A percentile compares a stretch with the other conserved stretches of the same genome.
These are phyloP conservation scores for Elongisporangium anandrum DNA, from an alignment of 352 stramenopile species.

Conservation along the genomic window DNA sequence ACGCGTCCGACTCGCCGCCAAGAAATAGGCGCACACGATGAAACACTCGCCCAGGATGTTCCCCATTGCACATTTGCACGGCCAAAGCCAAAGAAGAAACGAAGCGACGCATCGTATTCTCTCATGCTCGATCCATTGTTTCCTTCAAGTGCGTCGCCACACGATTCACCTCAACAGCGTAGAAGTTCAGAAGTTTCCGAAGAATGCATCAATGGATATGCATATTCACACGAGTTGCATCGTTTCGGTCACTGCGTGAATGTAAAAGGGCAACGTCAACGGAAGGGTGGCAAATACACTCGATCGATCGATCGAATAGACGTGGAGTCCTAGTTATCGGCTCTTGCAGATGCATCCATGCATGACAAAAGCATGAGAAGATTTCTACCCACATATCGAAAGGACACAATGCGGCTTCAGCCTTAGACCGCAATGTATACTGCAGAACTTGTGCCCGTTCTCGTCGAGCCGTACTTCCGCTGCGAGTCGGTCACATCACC, in stretches of 20 bases:
- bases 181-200: too few relatives aligned
- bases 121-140: conserved; percentile 76
- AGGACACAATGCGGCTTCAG: neutral
- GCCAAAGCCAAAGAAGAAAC: conserved; percentile 26
- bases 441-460: too few relatives aligned
- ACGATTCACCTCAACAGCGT: too few relatives aligned
- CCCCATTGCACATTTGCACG: conserved; percentile 46
- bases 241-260: conserved; percentile 42
- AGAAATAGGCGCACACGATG: neutral
- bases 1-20: neutral
- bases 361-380: too few relatives aligned
- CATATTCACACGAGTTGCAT: conserved; percentile 41
- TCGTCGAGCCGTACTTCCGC: too few relatives aligned
- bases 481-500: too few relatives aligned
- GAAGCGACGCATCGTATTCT: conserved; percentile 15
- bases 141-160: conserved; percentile 13
- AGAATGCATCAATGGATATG: too few relatives aligned
- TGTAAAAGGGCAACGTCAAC: conserved; percentile 31
- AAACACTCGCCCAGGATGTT: conserved; percentile 5
- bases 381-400: neutral
- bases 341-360: too few relatives aligned
- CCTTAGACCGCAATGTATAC: too few relatives aligned
- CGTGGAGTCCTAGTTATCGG: neutral
- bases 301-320: conserved; percentile 37
- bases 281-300: conserved; percentile 37